phyloP scores from a whole-genome alignment of 805 yeast genomes.

The Cyberlindnera samutprakarnensis region DNA sequence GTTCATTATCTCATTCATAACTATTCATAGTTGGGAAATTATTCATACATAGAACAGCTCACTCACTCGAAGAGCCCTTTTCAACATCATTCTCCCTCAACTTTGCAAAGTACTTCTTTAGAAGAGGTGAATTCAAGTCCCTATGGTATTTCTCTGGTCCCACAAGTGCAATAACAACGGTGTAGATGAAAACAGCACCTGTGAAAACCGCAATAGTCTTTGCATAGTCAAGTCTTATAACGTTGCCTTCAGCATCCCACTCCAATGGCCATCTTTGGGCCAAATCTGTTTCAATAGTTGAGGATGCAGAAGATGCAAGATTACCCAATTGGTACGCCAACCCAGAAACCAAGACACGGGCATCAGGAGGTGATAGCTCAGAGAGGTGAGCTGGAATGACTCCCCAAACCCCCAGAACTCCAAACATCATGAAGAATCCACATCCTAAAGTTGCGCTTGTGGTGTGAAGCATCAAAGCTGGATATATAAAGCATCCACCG shows the following conservation, averaged over 20 bases:
- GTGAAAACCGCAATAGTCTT: conserved; percentile 64
- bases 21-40: not conserved
- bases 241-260: conserved; percentile 23
- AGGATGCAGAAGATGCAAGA: conserved; percentile 61
- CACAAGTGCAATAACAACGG: conserved; percentile 36
- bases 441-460: conserved; percentile 42
- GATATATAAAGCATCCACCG: conserved; percentile 58
- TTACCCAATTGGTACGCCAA: conserved; percentile 66
- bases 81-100: too few species aligned
- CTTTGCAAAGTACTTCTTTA: conserved; percentile 21
- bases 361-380: conserved; percentile 60
- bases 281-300: conserved; percentile 60
- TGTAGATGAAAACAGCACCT: conserved; percentile 55
- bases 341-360: conserved; percentile 55
- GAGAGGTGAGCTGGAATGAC: conserved; percentile 58
- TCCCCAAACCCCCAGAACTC: conserved; percentile 72
- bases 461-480: conserved; percentile 39
- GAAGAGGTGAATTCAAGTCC: conserved; percentile 24
- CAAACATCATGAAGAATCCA: conserved; percentile 57
- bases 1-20: not conserved
- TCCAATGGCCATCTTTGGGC: conserved; percentile 53
- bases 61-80: too few species aligned
- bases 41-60: too few species aligned
- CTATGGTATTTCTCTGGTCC: conserved; percentile 51
- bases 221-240: conserved; percentile 40